phyloP scores from a whole-genome alignment of 257 asterid genomes.

The Solanum appendiculatum region DNA sequence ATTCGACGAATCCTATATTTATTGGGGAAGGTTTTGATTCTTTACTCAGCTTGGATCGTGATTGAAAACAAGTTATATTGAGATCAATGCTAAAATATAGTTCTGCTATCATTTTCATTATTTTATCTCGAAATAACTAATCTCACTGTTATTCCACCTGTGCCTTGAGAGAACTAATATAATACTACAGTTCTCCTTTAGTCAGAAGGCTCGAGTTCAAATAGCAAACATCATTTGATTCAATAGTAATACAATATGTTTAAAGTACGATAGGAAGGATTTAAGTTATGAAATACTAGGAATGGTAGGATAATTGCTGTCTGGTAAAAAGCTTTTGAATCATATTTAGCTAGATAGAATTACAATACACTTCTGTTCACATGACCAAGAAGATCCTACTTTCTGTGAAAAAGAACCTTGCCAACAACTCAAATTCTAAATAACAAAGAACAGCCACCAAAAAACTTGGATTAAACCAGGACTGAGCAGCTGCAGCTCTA shows the following conservation, averaged over 20 bases:
- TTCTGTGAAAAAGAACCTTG: background rate
- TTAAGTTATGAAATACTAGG: background rate
- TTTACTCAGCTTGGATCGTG: no score
- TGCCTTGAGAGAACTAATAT: no score
- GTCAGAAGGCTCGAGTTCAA: background rate
- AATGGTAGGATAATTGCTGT: background rate
- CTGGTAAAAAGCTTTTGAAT: background rate
- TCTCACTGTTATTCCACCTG: no score
- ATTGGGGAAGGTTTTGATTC: no score
- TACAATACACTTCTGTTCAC: background rate
- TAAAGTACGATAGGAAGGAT: background rate
- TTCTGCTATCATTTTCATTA: no score
- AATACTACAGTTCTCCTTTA: background rate
- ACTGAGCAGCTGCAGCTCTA: background rate
- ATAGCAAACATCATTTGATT: background rate
- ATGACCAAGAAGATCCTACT: background rate
- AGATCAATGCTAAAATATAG: no score
- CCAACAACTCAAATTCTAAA: background rate
- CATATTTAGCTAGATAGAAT: background rate
- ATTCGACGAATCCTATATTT: no score
- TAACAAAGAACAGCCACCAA: background rate
- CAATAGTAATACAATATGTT: background rate
- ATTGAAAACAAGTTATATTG: no score
- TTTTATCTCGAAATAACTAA: no score
- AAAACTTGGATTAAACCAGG: background rate